Evolutionary conservation across 352 stramenopile species (phyloP).

Genomic region (Globisporangium splendens): DNA sequence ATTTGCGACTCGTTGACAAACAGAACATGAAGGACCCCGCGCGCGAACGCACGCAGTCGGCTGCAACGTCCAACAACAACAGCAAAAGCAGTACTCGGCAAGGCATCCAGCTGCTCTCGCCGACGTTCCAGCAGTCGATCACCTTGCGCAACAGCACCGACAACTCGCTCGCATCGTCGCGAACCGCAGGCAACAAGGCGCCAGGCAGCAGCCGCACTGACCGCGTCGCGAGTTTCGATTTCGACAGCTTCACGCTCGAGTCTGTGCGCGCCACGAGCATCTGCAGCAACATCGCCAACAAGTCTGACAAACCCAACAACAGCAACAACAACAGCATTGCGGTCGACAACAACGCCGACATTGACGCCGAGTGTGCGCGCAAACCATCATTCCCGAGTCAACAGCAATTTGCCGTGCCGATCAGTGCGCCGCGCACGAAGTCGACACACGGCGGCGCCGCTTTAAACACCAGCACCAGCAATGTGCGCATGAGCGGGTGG

Average conservation of each 20-base stretch:
- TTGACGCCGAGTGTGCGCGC: too few relatives aligned
- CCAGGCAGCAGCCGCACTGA: background rate
- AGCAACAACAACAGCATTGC: slow-evolving; percentile 2
- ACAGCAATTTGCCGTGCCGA: too few relatives aligned
- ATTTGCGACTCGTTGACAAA: too few relatives aligned
- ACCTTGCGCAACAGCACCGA: slow-evolving; percentile 6
- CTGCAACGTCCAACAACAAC: background rate
- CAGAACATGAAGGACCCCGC: too few relatives aligned
- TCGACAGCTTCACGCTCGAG: slow-evolving; percentile 47
- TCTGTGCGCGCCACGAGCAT: slow-evolving; percentile 22
- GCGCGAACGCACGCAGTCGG: too few relatives aligned
- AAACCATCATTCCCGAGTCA: too few relatives aligned
- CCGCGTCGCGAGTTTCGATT: slow-evolving; percentile 22
- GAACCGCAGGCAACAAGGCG: slow-evolving; percentile 3
- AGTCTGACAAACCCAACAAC: slow-evolving; percentile 1
- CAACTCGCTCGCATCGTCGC: background rate
- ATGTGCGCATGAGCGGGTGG: slow-evolving; percentile 38
- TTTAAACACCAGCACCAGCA: slow-evolving; percentile 9
- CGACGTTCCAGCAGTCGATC: slow-evolving; percentile 30
- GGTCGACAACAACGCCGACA: too few relatives aligned
- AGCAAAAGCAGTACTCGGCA: background rate
- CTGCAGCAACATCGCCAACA: too few relatives aligned
- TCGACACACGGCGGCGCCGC: background rate
- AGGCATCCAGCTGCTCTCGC: slow-evolving; percentile 34
- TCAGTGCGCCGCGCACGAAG: too few relatives aligned